These are phyloP conservation scores for Russula sp. DNA, from an alignment of 768 basidiomycete species.

Conservation along the genomic window DNA sequence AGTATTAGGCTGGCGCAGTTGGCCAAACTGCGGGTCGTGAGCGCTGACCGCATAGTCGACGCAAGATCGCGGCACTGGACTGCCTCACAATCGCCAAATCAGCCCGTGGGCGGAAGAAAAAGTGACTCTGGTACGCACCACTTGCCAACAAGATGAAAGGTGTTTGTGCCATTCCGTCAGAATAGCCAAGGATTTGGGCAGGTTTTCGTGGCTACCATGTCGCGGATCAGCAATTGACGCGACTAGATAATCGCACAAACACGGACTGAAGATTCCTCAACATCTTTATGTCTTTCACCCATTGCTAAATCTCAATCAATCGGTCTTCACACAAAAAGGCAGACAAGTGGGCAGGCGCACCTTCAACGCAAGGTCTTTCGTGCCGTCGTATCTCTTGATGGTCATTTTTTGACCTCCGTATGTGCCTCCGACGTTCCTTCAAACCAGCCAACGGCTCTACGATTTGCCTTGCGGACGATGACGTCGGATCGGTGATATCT, in stretches of 20 bases:
- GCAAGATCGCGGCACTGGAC: slow-evolving; percentile 28
- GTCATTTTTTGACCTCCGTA: slow-evolving; percentile 41
- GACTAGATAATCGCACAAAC: not conserved
- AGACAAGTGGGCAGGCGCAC: slow-evolving; percentile 29
- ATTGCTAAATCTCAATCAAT: slow-evolving; percentile 38
- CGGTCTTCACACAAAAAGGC: not conserved
- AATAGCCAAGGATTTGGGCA: slow-evolving; percentile 54
- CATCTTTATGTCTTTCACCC: slow-evolving; percentile 50
- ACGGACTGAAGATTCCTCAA: slow-evolving; percentile 51
- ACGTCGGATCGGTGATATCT: slow-evolving; percentile 53
- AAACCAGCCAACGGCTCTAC: slow-evolving; percentile 46
- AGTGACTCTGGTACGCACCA: slow-evolving; percentile 35
- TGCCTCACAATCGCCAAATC: slow-evolving; percentile 1
- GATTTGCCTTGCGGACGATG: slow-evolving; percentile 36
- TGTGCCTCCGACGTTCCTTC: slow-evolving; percentile 43
- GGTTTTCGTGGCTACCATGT: slow-evolving; percentile 46
- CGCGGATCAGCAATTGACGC: not conserved
- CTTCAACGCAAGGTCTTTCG: slow-evolving; percentile 36
- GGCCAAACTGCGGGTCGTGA: slow-evolving; percentile 21
- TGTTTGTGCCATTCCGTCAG: slow-evolving; percentile 43
- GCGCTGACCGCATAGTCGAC: slow-evolving; percentile 19
- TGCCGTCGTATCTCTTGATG: slow-evolving; percentile 48
- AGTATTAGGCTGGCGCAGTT: slow-evolving; percentile 24
- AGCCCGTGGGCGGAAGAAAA: not conserved
- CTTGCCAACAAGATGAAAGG: slow-evolving; percentile 54